Percentiles rank a stretch among this genome's conserved stretches.
These are phyloP conservation scores for Hysterangium stoloniferum DNA, from an alignment of 768 basidiomycete genomes.

Conservation along the genomic window DNA sequence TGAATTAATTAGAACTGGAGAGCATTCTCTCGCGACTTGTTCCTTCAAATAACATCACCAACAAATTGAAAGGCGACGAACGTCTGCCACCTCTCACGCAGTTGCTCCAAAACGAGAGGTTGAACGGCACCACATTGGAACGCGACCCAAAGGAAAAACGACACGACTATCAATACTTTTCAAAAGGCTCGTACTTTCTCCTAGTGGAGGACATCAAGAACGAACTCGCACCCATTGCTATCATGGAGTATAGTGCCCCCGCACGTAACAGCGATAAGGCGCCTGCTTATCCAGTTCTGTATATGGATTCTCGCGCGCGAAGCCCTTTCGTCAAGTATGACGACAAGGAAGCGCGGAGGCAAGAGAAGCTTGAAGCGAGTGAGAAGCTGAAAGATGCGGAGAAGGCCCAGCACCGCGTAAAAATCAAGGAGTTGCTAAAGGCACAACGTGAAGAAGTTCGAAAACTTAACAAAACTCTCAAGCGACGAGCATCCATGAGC, in stretches of 20 bases:
- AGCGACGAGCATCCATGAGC: slow-evolving; percentile 69
- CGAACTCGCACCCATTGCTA: slow-evolving; percentile 77
- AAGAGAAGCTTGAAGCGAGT: slow-evolving; percentile 43
- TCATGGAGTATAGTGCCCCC: slow-evolving; percentile 66
- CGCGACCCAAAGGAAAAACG: slow-evolving; percentile 86
- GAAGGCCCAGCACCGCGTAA: slow-evolving; percentile 27
- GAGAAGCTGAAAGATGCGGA: slow-evolving; percentile 34
- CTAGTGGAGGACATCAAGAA: slow-evolving; percentile 87
- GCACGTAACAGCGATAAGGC: slow-evolving; percentile 38
- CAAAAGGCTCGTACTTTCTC: slow-evolving; percentile 65
- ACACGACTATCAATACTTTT: slow-evolving; percentile 84
- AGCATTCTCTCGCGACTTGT: slow-evolving; percentile 18
- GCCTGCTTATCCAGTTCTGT: slow-evolving; percentile 75
- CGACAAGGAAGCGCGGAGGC: slow-evolving; percentile 60
- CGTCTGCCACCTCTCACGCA: slow-evolving; percentile 43
- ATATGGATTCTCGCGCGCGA: slow-evolving; percentile 66
- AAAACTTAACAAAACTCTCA: slow-evolving; percentile 42
- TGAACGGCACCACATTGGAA: slow-evolving; percentile 79
- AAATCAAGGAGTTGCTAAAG: slow-evolving; percentile 22
- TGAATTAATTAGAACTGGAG: neutral
- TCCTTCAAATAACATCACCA: slow-evolving; percentile 21
- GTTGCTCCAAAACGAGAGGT: slow-evolving; percentile 54
- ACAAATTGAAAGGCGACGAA: slow-evolving; percentile 25
- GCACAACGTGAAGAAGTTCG: slow-evolving; percentile 23
- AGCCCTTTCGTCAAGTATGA: slow-evolving; percentile 74